These are phyloP conservation scores for Daedaleopsis nitida DNA, from an alignment of 768 basidiomycete species.

Conservation along the genomic window DNA sequence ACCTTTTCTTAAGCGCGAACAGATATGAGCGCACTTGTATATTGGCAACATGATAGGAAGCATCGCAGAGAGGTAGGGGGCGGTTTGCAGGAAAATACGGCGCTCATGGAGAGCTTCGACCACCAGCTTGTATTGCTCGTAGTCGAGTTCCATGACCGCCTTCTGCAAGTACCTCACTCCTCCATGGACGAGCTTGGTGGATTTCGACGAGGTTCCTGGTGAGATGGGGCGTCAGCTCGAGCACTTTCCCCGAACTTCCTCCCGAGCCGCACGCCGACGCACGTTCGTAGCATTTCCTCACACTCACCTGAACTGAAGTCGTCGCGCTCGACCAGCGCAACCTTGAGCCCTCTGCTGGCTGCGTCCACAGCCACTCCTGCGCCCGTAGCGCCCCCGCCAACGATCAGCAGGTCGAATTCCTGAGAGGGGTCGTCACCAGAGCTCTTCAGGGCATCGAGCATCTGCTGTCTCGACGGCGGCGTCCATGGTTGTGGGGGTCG, in stretches of 20 bases:
- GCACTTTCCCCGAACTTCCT: constrained; percentile 4
- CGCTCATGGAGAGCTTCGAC: constrained; percentile 94
- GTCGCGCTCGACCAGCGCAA: constrained; percentile 90
- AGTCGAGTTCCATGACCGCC: constrained; percentile 92
- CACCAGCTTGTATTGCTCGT: constrained; percentile 96
- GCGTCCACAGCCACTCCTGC: constrained; percentile 97
- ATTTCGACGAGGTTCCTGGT: constrained; percentile 91
- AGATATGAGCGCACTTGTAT: constrained; percentile 63
- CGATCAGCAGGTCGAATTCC: constrained; percentile 78
- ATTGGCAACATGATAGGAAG: constrained; percentile 97
- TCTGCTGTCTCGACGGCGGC: constrained; percentile 67
- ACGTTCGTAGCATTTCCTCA: constrained; percentile 10
- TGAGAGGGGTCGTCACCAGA: constrained; percentile 44
- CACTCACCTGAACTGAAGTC: constrained; percentile 83
- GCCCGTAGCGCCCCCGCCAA: constrained; percentile 96
- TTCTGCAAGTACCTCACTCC: constrained; percentile 98
- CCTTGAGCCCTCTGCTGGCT: constrained; percentile 86
- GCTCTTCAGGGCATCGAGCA: constrained; percentile 59
- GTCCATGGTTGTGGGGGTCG: constrained; percentile 80
- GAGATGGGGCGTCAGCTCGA: neutral
- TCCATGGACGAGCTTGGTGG: constrained; percentile 97
- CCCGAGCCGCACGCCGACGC: constrained; percentile 6
- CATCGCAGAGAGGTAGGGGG: constrained; percentile 90
- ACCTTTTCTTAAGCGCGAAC: neutral
- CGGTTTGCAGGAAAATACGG: constrained; percentile 91